These are phyloP conservation scores for Erigeron philadelphicus DNA, from an alignment of 140 eudicot genomes.

Conservation along the genomic window DNA sequence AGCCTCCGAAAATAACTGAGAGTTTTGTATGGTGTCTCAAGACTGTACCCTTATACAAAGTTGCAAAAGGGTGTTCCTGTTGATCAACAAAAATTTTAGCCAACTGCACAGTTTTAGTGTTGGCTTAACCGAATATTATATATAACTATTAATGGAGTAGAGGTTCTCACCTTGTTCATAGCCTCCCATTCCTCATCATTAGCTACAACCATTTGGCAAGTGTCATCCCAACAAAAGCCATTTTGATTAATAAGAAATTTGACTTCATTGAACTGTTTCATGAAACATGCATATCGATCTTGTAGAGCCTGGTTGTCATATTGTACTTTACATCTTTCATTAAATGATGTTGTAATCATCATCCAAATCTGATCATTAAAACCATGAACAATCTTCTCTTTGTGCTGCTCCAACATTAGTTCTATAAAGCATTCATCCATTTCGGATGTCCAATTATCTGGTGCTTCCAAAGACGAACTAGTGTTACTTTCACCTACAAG, in stretches of 20 bases:
- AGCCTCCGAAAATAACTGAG: conserved; percentile 27
- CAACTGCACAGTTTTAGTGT: background rate
- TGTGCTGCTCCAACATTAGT: conserved; percentile 22
- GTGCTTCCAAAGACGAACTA: conserved; percentile 10
- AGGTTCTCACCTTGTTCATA: conserved; percentile 30
- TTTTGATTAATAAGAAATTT: conserved; percentile 25
- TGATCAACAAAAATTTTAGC: conserved; percentile 7
- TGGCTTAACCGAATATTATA: too few relatives aligned
- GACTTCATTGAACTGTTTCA: conserved; percentile 33
- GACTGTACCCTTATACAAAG: conserved; percentile 30
- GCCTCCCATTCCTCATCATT: conserved; percentile 43
- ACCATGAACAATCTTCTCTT: conserved; percentile 18
- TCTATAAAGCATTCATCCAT: conserved; percentile 34
- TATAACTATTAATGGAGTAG: too few relatives aligned
- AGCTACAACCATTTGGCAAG: conserved; percentile 34
- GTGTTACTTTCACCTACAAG: conserved; percentile 29
- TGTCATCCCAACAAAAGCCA: conserved; percentile 39
- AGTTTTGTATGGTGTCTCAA: conserved; percentile 33
- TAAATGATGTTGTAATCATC: conserved; percentile 24
- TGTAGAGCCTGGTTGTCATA: conserved; percentile 22
- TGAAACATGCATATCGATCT: conserved; percentile 26
- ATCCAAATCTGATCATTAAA: conserved; percentile 29
- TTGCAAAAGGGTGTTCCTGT: conserved; percentile 42
- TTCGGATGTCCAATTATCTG: conserved; percentile 27
- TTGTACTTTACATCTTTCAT: conserved; percentile 26